Evolutionary conservation across 805 yeast species (phyloP).

Genomic region (Saccharomycopsis sp.): DNA sequence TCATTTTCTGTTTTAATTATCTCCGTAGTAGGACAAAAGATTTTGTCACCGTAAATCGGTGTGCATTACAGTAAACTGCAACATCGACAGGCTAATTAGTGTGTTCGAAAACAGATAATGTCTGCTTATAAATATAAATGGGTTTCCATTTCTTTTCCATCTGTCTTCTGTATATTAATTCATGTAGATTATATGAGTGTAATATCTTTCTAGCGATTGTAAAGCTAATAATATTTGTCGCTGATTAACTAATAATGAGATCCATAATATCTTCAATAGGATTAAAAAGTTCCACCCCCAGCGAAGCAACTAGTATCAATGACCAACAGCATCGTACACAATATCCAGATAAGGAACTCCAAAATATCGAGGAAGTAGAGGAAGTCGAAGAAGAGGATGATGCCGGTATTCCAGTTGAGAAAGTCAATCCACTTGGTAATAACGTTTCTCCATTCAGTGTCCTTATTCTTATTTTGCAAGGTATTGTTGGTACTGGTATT

Average conservation of each 20-base stretch:
- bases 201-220: too few relatives aligned
- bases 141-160: too few relatives aligned
- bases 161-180: too few relatives aligned
- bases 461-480: conserved; percentile 43
- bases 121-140: too few relatives aligned
- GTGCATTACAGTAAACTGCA: too few relatives aligned
- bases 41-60: background rate
- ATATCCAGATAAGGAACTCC: background rate
- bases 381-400: background rate
- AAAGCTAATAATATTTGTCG: too few relatives aligned
- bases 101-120: too few relatives aligned
- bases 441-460: conserved; percentile 37
- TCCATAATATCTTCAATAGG: background rate
- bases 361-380: background rate
- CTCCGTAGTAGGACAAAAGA: too few relatives aligned
- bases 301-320: background rate
- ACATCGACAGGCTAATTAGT: too few relatives aligned
- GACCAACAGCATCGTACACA: background rate
- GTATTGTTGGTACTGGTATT: conserved; percentile 55
- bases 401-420: conserved; percentile 38
- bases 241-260: background rate
- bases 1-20: too few relatives aligned
- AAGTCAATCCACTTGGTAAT: conserved; percentile 33
- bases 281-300: background rate
- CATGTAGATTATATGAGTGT: too few relatives aligned